Conservation (phyloP, 345 rosid genomes). For the Boechera stricta region DNA sequence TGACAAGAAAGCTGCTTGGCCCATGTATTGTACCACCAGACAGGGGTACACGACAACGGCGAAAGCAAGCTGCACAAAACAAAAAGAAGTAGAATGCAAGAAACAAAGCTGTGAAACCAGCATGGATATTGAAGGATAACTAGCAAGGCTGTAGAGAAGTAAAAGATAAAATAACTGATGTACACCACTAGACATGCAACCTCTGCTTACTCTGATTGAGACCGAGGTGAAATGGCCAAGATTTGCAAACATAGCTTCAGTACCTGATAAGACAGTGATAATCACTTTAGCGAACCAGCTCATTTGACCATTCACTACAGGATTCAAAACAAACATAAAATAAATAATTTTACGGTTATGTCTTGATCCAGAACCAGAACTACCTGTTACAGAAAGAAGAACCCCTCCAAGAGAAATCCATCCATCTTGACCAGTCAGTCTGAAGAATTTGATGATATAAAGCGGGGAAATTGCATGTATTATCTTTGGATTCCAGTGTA, state of each 20-base stretch:
- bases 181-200: conserved; percentile 31
- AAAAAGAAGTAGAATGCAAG: conserved; percentile 26
- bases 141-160: conserved; percentile 26
- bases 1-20: conserved; percentile 95
- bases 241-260: conserved; percentile 97
- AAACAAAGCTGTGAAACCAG: conserved; percentile 27
- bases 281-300: conserved; percentile 27
- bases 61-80: conserved; percentile 75
- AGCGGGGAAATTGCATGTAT: conserved; percentile 73
- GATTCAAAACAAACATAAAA: conserved; percentile 25
- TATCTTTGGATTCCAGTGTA: conserved; percentile 81
- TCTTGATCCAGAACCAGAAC: conserved; percentile 41
- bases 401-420: conserved; percentile 98
- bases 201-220: conserved; percentile 71
- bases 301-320: conserved; percentile 19
- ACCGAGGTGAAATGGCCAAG: conserved; percentile 93
- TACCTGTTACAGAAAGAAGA: conserved; percentile 89
- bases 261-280: conserved; percentile 60
- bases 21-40: conserved; percentile 97
- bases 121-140: conserved; percentile 19
- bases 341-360: neutral
- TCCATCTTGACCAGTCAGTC: conserved; percentile 72
- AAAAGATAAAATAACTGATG: conserved; percentile 20
- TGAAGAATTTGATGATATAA: conserved; percentile 77
- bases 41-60: conserved; percentile 79